phyloP scores from a whole-genome alignment of 2,329 filamentous ascomycete genomes.

The Arachnopeziza araneosa region DNA sequence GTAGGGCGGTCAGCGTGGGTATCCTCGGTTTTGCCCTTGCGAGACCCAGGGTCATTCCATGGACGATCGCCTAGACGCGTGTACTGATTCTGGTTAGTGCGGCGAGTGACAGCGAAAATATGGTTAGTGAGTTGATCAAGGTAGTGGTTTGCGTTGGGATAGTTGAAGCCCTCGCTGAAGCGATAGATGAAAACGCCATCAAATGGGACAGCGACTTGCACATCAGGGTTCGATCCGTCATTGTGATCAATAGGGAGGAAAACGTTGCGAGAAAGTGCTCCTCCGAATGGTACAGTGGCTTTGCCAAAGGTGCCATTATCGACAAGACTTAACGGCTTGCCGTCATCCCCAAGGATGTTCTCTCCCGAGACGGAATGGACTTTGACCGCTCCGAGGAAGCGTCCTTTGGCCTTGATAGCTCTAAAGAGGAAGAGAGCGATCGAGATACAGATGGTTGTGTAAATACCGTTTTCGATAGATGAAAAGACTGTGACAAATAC shows the following conservation, averaged over 20 bases:
- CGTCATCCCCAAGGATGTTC: slow-evolving; percentile 60
- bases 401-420: slow-evolving; percentile 73
- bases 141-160: slow-evolving; percentile 86
- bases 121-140: slow-evolving; percentile 70
- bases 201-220: slow-evolving; percentile 75
- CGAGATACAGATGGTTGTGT: slow-evolving; percentile 75
- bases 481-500: slow-evolving; percentile 86
- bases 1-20: slow-evolving; percentile 53
- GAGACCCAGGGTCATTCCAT: slow-evolving; percentile 89
- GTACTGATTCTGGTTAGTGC: slow-evolving; percentile 67
- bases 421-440: slow-evolving; percentile 76
- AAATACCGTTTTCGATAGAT: slow-evolving; percentile 88
- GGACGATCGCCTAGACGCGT: slow-evolving; percentile 69
- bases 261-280: slow-evolving; percentile 61
- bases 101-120: slow-evolving; percentile 66
- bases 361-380: slow-evolving; percentile 73
- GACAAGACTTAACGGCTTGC: slow-evolving; percentile 39
- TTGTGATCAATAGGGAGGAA: slow-evolving; percentile 81
- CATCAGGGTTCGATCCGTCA: slow-evolving; percentile 85
- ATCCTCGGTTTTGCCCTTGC: slow-evolving; percentile 43
- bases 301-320: slow-evolving; percentile 42
- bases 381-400: slow-evolving; percentile 76
- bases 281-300: slow-evolving; percentile 25
- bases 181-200: slow-evolving; percentile 95
- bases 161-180: slow-evolving; percentile 92